Evolutionary conservation across 139 green algal genomes (phyloP), one percentile per base, ranked within the genome.

Genomic region (Volvox reticuliferus): DNA sequence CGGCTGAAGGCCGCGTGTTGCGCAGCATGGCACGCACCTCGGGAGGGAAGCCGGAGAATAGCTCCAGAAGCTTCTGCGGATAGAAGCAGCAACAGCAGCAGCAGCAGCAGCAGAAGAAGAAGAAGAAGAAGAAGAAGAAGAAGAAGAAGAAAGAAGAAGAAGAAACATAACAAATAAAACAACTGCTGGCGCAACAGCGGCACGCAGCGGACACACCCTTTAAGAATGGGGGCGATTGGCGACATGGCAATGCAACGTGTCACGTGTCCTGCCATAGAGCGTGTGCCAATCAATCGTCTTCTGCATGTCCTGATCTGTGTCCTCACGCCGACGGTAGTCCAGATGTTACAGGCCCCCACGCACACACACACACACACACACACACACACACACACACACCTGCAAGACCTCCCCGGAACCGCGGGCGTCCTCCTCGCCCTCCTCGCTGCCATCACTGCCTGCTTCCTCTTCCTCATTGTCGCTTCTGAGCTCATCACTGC

Each of bases 21-120:
- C 55, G 73, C 73, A 90, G 73, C 73, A 90, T 90, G 73, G 73
- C 73, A 76, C 73, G 86, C 2, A 90, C 86, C 86, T 77, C 73
- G 50, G 86, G 50, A 22, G 86, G 86, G 86, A 90, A 90, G 73
- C 55, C 73, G 30, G 32, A 55, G 55, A 90, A 89, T 26, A 89
- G 36, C 22, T 21, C 28, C 32, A 69, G 18, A 55, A 90, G 86
- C 86, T 77, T 84, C 86, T 90, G 55, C 6, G 21, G 12, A 55
- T 24, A 28, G 65, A 3, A 73, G 24, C 21, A 28, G 65, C 21
- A 73, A 12, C 2, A 28, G 21, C 21, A 73, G 21, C 9, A 14
- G 65, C 21, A 28, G 65, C 16, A 73, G 2, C 21, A 28, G 65
- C 17, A 69, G 62, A 19, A 19, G 17, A 69, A 69, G 17, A 69